phyloP scores from a whole-genome alignment of 768 basidiomycete genomes.

The Sporobolomyces pararoseus region DNA sequence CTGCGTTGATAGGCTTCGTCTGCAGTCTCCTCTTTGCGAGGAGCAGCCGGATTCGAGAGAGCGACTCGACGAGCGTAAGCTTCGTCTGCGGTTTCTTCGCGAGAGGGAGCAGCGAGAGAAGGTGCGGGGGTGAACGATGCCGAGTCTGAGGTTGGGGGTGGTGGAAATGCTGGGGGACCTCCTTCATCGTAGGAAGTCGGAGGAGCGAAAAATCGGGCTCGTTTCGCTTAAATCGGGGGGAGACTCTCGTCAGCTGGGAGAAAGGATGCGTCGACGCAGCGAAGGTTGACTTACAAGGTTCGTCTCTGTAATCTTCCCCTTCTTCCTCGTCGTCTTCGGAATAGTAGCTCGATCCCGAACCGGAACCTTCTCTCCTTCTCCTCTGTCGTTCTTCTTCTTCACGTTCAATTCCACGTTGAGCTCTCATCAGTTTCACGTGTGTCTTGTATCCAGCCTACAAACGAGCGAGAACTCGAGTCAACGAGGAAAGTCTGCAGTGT shows the following conservation, averaged over 20 bases:
- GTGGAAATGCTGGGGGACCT: neutral
- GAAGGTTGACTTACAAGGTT: neutral
- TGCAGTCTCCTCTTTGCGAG: constrained; percentile 24
- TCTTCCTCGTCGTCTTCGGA: constrained; percentile 31
- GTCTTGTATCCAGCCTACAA: constrained; percentile 37
- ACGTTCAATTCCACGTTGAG: constrained; percentile 26
- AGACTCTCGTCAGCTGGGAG: neutral
- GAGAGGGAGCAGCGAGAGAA: constrained; percentile 13
- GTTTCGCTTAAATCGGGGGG: constrained; percentile 18
- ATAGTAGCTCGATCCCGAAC: constrained; percentile 32
- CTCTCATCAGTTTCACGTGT: constrained; percentile 21
- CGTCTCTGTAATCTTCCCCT: constrained; percentile 9
- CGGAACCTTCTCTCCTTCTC: constrained; percentile 11
- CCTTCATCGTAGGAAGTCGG: constrained; percentile 30
- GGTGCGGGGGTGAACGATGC: neutral
- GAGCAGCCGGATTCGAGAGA: constrained; percentile 10
- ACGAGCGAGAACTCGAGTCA: too few relatives aligned
- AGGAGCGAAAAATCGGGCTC: constrained; percentile 35
- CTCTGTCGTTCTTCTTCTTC: constrained; percentile 36
- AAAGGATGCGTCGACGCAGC: too few relatives aligned
- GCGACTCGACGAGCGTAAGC: constrained; percentile 37
- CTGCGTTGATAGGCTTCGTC: constrained; percentile 37
- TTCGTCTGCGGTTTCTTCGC: constrained; percentile 35
- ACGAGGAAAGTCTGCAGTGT: neutral
- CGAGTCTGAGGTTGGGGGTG: neutral